Evolutionary conservation across 116 monocot genomes (phyloP).

Genomic region (Iris pallida): DNA sequence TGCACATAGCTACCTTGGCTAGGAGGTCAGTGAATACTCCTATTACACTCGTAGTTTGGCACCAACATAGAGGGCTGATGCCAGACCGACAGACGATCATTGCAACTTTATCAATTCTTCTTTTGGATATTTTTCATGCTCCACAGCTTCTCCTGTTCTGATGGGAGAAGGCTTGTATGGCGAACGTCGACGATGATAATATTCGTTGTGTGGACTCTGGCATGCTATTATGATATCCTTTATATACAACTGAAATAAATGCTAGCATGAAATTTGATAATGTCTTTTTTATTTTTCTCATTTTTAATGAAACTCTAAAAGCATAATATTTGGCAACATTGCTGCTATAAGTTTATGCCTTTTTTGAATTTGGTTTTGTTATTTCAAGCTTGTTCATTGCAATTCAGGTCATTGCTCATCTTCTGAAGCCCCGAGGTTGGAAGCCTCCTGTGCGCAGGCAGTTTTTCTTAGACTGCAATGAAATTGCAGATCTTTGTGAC

Average conservation of each 20-base stretch:
- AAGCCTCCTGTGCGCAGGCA: conserved; percentile 95
- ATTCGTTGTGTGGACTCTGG: too few species aligned
- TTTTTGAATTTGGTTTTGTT: conserved; percentile 6
- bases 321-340: neutral
- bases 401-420: conserved; percentile 78
- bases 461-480: conserved; percentile 97
- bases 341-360: neutral
- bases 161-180: too few species aligned
- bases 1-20: too few species aligned
- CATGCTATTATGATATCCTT: neutral
- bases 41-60: too few species aligned
- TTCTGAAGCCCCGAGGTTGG: conserved; percentile 98
- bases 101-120: too few species aligned
- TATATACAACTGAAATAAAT: neutral
- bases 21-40: too few species aligned
- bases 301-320: neutral
- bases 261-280: neutral
- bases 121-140: too few species aligned
- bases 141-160: too few species aligned
- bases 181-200: too few species aligned
- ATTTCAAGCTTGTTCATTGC: conserved; percentile 7
- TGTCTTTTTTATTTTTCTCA: neutral
- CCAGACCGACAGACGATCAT: too few species aligned
- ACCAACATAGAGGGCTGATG: too few species aligned
- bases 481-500: conserved; percentile 98